Evolutionary conservation across 139 green algal species (phyloP).

Genomic region (Gonium pectorale): DNA sequence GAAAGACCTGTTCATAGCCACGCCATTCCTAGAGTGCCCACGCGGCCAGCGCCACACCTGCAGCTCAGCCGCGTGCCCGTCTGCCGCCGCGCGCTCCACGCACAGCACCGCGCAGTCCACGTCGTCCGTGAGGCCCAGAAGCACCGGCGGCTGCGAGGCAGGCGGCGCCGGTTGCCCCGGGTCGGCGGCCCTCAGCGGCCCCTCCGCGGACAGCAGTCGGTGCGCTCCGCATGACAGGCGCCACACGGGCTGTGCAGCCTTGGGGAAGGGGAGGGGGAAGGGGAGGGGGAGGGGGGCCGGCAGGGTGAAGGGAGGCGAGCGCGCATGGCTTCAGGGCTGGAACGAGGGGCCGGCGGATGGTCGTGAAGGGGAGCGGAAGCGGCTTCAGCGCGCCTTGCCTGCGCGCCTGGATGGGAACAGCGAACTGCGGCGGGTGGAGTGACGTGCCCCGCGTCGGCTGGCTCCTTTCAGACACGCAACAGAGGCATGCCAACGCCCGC

Average conservation of each 20-base stretch:
- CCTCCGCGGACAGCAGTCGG: slow-evolving; percentile 40
- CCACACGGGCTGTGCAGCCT: slow-evolving; percentile 35
- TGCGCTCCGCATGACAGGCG: slow-evolving; percentile 47
- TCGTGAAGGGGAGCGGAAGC: too few species aligned
- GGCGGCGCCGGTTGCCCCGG: not conserved
- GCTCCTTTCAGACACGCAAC: too few species aligned
- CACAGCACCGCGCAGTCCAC: slow-evolving; percentile 74
- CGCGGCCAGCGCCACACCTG: not conserved
- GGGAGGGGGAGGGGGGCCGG: not conserved
- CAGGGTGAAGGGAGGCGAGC: not conserved
- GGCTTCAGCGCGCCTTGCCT: too few species aligned
- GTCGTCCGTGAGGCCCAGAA: slow-evolving; percentile 70
- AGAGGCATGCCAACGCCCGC: too few species aligned
- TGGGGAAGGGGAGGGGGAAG: not conserved
- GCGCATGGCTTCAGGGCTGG: too few species aligned
- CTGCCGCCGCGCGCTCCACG: slow-evolving; percentile 11
- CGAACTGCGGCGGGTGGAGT: too few species aligned
- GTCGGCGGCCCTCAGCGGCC: not conserved
- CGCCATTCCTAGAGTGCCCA: too few species aligned
- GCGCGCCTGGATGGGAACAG: too few species aligned
- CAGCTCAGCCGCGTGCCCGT: not conserved
- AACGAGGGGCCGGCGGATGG: too few species aligned
- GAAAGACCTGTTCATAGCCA: too few species aligned
- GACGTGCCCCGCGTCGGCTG: too few species aligned
- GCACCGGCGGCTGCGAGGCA: not conserved